phyloP scores from a whole-genome alignment of 441 rosid genomes.

The Syzygium malaccense region DNA sequence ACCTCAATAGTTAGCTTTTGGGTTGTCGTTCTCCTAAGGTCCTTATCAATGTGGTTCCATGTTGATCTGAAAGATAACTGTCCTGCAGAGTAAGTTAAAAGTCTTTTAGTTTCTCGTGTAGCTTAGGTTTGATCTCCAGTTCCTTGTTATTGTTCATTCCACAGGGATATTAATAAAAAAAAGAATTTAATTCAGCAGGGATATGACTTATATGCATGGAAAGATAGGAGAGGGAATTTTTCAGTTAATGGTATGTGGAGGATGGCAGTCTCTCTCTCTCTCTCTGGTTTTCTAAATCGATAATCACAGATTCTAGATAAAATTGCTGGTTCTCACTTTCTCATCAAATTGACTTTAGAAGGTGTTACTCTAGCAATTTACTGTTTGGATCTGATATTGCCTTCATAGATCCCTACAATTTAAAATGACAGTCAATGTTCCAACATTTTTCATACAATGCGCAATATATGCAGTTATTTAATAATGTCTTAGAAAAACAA shows the following conservation, averaged over 20 bases:
- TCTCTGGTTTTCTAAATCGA: neutral
- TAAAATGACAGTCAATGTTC: neutral
- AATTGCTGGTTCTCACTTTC: neutral
- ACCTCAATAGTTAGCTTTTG: neutral
- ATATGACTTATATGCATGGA: neutral
- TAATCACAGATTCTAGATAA: neutral
- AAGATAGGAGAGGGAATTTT: neutral
- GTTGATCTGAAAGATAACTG: neutral
- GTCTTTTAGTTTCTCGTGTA: neutral
- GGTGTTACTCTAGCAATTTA: neutral
- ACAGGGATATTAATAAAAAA: neutral
- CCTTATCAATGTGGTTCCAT: neutral
- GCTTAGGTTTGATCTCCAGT: neutral
- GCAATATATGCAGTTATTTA: neutral
- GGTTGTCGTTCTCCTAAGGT: neutral
- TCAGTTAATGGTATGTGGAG: neutral
- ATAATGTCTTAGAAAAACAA: neutral
- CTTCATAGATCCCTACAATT: neutral
- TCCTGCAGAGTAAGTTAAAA: neutral
- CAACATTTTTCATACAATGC: neutral
- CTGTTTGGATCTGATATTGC: neutral
- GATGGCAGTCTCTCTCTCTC: neutral
- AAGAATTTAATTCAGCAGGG: neutral
- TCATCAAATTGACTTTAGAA: neutral
- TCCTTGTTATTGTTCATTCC: neutral